Evolutionary conservation across 2,329 filamentous ascomycete species (phyloP).

Genomic region (Geosmithia putterillii): DNA sequence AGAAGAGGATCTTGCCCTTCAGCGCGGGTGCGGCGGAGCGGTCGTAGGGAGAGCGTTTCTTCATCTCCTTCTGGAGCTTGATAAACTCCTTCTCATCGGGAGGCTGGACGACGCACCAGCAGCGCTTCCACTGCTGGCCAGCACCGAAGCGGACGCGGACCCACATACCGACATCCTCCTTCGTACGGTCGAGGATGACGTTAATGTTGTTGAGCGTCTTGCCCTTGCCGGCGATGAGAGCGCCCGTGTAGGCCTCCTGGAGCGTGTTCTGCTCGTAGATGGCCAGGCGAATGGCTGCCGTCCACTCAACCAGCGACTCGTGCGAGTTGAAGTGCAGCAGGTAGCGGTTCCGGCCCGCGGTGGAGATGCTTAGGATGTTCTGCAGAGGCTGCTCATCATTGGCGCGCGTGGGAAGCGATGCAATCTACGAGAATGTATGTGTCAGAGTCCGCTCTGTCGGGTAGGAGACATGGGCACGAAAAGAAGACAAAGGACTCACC

Average conservation of each 20-base stretch:
- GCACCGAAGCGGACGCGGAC: conserved; percentile 90
- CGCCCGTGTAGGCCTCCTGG: conserved; percentile 94
- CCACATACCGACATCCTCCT: conserved; percentile 78
- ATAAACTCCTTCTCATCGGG: conserved; percentile 87
- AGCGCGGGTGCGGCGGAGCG: conserved; percentile 52
- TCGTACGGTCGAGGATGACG: conserved; percentile 71
- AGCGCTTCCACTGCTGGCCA: conserved; percentile 89
- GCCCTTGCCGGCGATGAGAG: conserved; percentile 88
- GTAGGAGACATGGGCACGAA: conserved; percentile 1
- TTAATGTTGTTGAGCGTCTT: conserved; percentile 83
- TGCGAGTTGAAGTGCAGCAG: conserved; percentile 92
- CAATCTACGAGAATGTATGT: conserved; percentile 64
- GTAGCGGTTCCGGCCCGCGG: conserved; percentile 89
- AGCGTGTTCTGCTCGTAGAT: conserved; percentile 91
- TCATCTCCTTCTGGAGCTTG: conserved; percentile 72
- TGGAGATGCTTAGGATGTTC: conserved; percentile 92
- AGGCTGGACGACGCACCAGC: conserved; percentile 89
- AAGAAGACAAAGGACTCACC: conserved; percentile 37
- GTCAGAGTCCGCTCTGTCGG: conserved; percentile 5
- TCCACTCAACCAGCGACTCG: conserved; percentile 91
- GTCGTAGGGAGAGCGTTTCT: conserved; percentile 74
- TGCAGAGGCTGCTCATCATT: conserved; percentile 68
- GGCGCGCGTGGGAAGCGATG: conserved; percentile 78
- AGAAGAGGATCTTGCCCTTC: conserved; percentile 90
- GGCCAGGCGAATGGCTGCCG: conserved; percentile 79